Evolutionary conservation across 352 stramenopile species (phyloP), one percentile per base, ranked within the genome.

Genomic region (Globisporangium takayamanum): DNA sequence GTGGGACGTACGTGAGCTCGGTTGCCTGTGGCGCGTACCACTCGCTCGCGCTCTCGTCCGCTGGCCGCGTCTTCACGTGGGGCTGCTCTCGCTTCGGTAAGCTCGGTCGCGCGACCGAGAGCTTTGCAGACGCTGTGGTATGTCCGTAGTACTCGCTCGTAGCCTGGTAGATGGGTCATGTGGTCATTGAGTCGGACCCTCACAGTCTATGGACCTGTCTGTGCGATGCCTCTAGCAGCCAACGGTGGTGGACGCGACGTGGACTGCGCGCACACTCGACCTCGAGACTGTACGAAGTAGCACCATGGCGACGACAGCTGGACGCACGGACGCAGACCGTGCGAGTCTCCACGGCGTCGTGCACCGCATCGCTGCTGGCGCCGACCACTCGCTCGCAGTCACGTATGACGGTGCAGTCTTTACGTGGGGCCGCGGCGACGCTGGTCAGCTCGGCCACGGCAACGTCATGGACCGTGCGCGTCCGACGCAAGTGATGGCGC

Each of bases 21-120:
- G 77, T 92, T 6, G 77, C 80, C 8, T 89, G 80, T 50, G 80
- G 83, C 7, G 83, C 88, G 49, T 85, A 86, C 51, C 83, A 92
- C 63, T 90, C 83, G 22, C 66, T 92, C 22, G 76, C 59, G 6
- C 50, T 92, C 6, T 83, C 78, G 39, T 86, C 83, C 2, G 65
- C 76, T 26, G 80, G 83, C 8, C 56, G 67, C 10, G 71, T 89
- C 2, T 92, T 78, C 42, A 87, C 80, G 3, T 92, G 80, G 83
- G 83, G 83, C 11, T 84, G 80, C 67, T 87, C 85, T 60, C 78
- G 77, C 50, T 89, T 78, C 33, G 68, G 63, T 2, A 74, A 92
- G 52, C 75, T 92, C 8, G 83, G 83, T 20, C 68, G 80, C 18
- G 36, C 18, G 1, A 72, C 76, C 0, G 65, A 76, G 48, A 62